Evolutionary conservation across 2,329 filamentous ascomycete genomes (phyloP).

Genomic region (Aspergillus luchuensis): DNA sequence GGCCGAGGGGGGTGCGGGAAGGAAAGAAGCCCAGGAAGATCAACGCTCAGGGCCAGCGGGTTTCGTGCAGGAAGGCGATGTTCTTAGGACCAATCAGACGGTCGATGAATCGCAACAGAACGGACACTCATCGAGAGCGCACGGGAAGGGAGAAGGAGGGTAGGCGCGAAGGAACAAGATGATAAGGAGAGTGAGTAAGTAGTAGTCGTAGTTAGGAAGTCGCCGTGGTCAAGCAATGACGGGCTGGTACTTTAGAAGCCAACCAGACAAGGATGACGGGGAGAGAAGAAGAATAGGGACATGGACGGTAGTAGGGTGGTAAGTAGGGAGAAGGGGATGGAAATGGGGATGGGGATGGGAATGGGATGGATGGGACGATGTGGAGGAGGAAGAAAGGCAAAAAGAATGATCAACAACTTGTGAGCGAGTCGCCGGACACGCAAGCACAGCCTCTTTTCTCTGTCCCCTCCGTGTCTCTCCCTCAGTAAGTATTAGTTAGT

Average conservation of each 20-base stretch:
- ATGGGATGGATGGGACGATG: background rate
- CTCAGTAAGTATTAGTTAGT: too few species aligned
- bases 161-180: background rate
- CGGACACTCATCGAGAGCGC: conserved; percentile 39
- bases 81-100: conserved; percentile 37
- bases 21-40: background rate
- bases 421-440: background rate
- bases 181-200: conserved; percentile 4
- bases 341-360: background rate
- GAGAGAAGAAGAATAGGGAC: conserved; percentile 3
- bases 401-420: conserved; percentile 3
- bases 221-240: conserved; percentile 9
- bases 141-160: conserved; percentile 18
- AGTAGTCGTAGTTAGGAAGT: too few species aligned
- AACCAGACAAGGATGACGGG: conserved; percentile 6
- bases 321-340: conserved; percentile 10
- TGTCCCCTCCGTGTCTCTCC: too few species aligned
- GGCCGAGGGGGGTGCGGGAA: background rate
- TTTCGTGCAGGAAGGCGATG: conserved; percentile 5
- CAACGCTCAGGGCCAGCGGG: background rate
- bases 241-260: background rate
- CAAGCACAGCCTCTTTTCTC: background rate
- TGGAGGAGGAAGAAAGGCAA: background rate
- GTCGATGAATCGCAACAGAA: conserved; percentile 32
- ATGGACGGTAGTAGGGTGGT: background rate